A percentile compares a stretch with the other conserved stretches of the same genome.
phyloP scores from a whole-genome alignment of 768 basidiomycete species.

The Galerina marginata region DNA sequence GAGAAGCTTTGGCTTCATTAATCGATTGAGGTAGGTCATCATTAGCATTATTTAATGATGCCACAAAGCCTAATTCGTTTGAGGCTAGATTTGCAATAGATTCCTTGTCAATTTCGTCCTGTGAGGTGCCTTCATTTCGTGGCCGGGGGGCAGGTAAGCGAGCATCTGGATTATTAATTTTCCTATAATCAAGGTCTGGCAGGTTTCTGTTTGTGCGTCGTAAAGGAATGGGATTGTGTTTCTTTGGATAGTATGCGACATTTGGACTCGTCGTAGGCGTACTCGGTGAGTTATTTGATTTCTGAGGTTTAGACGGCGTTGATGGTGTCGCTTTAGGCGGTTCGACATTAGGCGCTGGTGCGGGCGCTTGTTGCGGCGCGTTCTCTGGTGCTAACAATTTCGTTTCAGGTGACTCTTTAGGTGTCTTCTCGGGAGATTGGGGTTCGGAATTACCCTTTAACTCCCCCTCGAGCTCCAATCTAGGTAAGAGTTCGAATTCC shows the following conservation, averaged over 20 bases:
- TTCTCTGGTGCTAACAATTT: no score
- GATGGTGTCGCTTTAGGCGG: no score
- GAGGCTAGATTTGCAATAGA: not conserved
- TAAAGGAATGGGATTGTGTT: not conserved
- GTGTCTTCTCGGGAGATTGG: no score
- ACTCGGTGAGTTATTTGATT: no score
- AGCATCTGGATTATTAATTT: constrained; percentile 9
- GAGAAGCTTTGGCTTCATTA: not conserved
- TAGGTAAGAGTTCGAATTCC: constrained; percentile 3
- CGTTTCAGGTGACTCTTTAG: no score
- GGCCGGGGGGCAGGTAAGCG: not conserved
- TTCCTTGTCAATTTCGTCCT: not conserved
- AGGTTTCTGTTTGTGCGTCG: not conserved
- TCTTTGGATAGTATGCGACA: not conserved
- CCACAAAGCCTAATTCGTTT: not conserved
- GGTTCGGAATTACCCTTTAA: not conserved
- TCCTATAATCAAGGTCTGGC: constrained; percentile 6
- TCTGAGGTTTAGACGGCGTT: no score
- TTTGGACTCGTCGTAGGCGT: no score
- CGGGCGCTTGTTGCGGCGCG: no score
- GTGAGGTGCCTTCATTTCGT: not conserved
- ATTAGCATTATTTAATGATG: not conserved
- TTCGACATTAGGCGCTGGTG: no score
- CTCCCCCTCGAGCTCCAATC: constrained; percentile 7
- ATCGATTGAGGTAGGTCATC: not conserved